A percentile compares a stretch with the other conserved stretches of the same genome.
These are phyloP conservation scores for Emergomyces africanus DNA, from an alignment of 2,329 filamentous ascomycete species.

Conservation along the genomic window DNA sequence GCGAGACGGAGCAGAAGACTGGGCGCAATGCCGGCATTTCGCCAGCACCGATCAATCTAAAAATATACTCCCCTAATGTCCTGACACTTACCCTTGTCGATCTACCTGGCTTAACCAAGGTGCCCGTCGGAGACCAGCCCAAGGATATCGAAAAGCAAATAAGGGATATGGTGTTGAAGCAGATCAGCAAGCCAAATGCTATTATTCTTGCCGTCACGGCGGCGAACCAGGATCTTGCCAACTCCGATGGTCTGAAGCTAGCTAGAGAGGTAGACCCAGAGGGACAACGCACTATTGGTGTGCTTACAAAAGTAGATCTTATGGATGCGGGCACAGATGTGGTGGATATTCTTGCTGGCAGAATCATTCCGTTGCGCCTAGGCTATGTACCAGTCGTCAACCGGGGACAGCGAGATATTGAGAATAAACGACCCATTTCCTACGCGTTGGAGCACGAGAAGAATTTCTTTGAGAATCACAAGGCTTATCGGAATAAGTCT, in stretches of 20 bases:
- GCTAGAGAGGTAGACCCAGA: constrained; percentile 95
- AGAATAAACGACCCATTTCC: constrained; percentile 92
- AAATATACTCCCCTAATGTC: constrained; percentile 97
- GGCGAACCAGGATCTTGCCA: constrained; percentile 95
- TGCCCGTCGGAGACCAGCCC: constrained; percentile 91
- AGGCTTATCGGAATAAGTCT: constrained; percentile 96
- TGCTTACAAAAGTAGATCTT: constrained; percentile 94
- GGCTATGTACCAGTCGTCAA: constrained; percentile 98
- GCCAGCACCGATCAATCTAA: constrained; percentile 88
- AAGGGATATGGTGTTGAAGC: constrained; percentile 94
- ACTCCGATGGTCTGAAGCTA: constrained; percentile 94
- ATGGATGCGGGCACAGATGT: constrained; percentile 99
- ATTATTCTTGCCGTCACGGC: constrained; percentile 95
- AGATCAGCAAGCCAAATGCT: constrained; percentile 96
- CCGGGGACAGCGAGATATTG: constrained; percentile 93
- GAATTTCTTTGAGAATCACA: constrained; percentile 97
- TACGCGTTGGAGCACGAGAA: constrained; percentile 86
- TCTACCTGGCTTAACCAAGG: constrained; percentile 90
- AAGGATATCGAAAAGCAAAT: constrained; percentile 96
- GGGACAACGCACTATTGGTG: constrained; percentile 94
- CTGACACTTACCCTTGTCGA: constrained; percentile 94
- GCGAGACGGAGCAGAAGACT: constrained; percentile 93
- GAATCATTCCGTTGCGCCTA: constrained; percentile 87
- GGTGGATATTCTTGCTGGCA: constrained; percentile 93
- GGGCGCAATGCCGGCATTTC: constrained; percentile 95